Conservation (phyloP, 805 yeast species). For the Cyberlindnera maritima region DNA sequence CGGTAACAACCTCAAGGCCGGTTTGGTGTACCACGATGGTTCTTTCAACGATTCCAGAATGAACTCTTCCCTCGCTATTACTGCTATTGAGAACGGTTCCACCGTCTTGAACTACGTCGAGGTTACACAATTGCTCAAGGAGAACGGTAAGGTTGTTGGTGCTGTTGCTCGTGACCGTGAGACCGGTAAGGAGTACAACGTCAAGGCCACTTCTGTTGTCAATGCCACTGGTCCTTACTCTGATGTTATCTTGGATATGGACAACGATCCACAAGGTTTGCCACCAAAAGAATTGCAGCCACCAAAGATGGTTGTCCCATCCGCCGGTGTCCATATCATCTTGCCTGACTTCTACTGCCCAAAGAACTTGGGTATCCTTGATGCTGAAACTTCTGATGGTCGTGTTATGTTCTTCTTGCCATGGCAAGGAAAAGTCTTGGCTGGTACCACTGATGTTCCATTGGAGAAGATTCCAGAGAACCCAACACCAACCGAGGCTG, state of each 20-base stretch:
- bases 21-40: constrained; percentile 94
- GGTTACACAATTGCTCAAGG: constrained; percentile 72
- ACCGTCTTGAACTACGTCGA: constrained; percentile 85
- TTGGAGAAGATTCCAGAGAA: constrained; percentile 63
- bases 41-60: constrained; percentile 90
- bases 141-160: constrained; percentile 63
- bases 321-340: constrained; percentile 90
- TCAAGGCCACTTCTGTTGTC: constrained; percentile 71
- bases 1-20: constrained; percentile 75
- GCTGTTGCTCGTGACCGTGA: constrained; percentile 72
- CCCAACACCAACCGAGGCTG: constrained; percentile 86
- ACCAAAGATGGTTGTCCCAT: constrained; percentile 88
- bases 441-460: constrained; percentile 96
- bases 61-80: constrained; percentile 80
- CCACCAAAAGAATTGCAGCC: constrained; percentile 49
- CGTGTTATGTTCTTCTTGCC: constrained; percentile 96
- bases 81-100: constrained; percentile 87
- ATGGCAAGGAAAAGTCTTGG: constrained; percentile 95
- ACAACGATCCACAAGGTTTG: constrained; percentile 61
- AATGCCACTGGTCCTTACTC: constrained; percentile 96
- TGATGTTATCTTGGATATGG: constrained; percentile 84
- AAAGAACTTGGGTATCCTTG: constrained; percentile 79
- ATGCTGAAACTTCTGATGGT: constrained; percentile 91
- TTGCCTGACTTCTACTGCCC: constrained; percentile 93
- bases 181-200: constrained; percentile 57